Conservation (phyloP, 768 basidiomycete species). For the Scleroderma bovista region DNA sequence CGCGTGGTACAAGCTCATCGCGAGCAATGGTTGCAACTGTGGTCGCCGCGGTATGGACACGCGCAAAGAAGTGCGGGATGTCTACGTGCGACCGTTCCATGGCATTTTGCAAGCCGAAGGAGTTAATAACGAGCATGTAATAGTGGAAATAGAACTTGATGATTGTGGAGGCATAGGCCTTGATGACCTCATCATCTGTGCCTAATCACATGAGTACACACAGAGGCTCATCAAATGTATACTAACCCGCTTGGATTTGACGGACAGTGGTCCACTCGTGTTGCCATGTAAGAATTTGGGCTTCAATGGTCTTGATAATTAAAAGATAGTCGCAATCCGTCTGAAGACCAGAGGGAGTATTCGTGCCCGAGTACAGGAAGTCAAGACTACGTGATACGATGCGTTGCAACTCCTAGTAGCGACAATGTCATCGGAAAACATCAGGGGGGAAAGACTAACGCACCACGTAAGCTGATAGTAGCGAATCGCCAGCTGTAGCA, state of each 20-base stretch:
- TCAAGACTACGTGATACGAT: constrained; percentile 87
- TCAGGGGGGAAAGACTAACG: constrained; percentile 19
- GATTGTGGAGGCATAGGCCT: constrained; percentile 22
- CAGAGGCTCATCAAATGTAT: background rate
- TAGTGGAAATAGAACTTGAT: constrained; percentile 81
- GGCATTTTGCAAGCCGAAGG: constrained; percentile 96
- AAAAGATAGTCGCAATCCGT: constrained; percentile 80
- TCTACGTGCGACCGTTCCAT: constrained; percentile 70
- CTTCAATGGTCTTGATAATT: constrained; percentile 78
- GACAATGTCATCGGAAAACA: background rate
- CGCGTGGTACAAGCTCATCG: constrained; percentile 73
- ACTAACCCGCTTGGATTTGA: constrained; percentile 3
- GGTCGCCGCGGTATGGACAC: constrained; percentile 68
- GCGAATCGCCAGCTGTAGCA: constrained; percentile 59
- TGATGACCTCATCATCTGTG: constrained; percentile 22
- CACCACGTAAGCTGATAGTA: constrained; percentile 74
- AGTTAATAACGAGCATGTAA: constrained; percentile 83
- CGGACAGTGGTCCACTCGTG: constrained; percentile 43
- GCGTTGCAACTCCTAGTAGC: constrained; percentile 72
- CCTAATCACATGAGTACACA: background rate
- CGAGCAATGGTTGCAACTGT: constrained; percentile 67
- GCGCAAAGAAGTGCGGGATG: constrained; percentile 79
- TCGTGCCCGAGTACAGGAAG: constrained; percentile 80
- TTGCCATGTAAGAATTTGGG: constrained; percentile 61
- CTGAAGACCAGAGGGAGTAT: constrained; percentile 76